A percentile compares a stretch with the other conserved stretches of the same genome.
phyloP scores from a whole-genome alignment of 2,329 filamentous ascomycete genomes.

The Talaromyces sp. region DNA sequence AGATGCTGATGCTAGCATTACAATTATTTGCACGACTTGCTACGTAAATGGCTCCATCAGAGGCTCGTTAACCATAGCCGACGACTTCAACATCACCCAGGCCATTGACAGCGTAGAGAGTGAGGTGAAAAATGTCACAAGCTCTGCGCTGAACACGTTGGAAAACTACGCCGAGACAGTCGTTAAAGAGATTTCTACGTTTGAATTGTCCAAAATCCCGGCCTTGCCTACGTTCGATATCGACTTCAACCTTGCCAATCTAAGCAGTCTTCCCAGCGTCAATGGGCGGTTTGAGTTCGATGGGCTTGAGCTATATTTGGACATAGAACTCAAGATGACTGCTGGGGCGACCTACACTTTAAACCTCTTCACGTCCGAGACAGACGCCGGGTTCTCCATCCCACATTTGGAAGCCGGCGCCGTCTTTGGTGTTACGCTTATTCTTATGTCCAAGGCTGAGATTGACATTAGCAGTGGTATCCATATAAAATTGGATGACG shows the following conservation, averaged over 20 bases:
- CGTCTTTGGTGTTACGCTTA: slow-evolving; percentile 48
- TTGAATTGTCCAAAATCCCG: background rate
- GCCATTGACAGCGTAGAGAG: slow-evolving; percentile 18
- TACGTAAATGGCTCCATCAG: slow-evolving; percentile 47
- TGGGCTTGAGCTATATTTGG: slow-evolving; percentile 48
- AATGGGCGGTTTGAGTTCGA: slow-evolving; percentile 43
- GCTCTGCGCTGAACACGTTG: background rate
- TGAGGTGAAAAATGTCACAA: slow-evolving; percentile 1
- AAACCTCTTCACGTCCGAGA: slow-evolving; percentile 45
- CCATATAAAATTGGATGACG: slow-evolving; percentile 51
- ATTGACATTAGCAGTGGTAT: slow-evolving; percentile 51
- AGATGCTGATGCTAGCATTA: slow-evolving; percentile 1
- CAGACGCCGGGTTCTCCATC: slow-evolving; percentile 38
- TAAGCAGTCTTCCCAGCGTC: slow-evolving; percentile 21
- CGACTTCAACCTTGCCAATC: slow-evolving; percentile 32
- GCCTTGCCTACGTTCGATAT: slow-evolving; percentile 32
- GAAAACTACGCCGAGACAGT: background rate
- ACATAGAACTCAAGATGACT: slow-evolving; percentile 40
- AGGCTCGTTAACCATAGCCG: slow-evolving; percentile 38
- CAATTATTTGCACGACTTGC: slow-evolving; percentile 39
- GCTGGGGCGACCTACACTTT: slow-evolving; percentile 43
- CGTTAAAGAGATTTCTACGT: background rate
- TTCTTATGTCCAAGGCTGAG: slow-evolving; percentile 43
- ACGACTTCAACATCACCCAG: slow-evolving; percentile 18
- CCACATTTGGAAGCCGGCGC: slow-evolving; percentile 42